phyloP scores from a whole-genome alignment of 2,329 filamentous ascomycete species.

The Boeremia lycopersici region DNA sequence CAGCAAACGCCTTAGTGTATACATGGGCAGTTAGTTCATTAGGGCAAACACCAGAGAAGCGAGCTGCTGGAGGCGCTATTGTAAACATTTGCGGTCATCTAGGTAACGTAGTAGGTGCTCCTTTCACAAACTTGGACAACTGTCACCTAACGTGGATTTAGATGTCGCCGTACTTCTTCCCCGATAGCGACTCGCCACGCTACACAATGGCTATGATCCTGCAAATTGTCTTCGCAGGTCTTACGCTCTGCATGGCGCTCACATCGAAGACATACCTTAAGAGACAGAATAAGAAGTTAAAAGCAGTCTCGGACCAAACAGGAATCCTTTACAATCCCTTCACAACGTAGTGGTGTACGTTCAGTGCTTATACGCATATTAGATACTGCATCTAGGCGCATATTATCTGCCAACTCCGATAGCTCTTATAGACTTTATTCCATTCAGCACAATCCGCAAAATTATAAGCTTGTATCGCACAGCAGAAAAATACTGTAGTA shows the following conservation, averaged over 20 bases:
- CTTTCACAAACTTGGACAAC: too few species aligned
- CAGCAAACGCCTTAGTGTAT: slow-evolving; percentile 45
- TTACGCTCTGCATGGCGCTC: slow-evolving; percentile 17
- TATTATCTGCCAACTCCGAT: too few species aligned
- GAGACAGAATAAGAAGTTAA: slow-evolving; percentile 21
- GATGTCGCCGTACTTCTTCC: slow-evolving; percentile 50
- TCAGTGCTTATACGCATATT: not conserved
- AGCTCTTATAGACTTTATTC: too few species aligned
- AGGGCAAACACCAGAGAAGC: slow-evolving; percentile 49
- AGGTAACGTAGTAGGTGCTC: slow-evolving; percentile 40
- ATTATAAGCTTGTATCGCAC: too few species aligned
- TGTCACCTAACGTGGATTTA: not conserved
- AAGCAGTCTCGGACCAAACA: slow-evolving; percentile 8
- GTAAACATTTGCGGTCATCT: slow-evolving; percentile 49
- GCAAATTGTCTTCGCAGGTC: slow-evolving; percentile 20
- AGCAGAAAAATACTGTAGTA: too few species aligned
- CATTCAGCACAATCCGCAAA: too few species aligned
- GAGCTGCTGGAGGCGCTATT: slow-evolving; percentile 44
- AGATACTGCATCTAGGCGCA: too few species aligned
- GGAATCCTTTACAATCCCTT: slow-evolving; percentile 6
- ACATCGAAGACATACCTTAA: slow-evolving; percentile 14
- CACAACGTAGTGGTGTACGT: not conserved
- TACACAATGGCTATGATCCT: slow-evolving; percentile 25
- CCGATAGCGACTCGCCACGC: slow-evolving; percentile 16
- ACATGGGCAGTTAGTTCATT: slow-evolving; percentile 46